Conservation (phyloP, 2,329 filamentous ascomycete genomes). For the Geosmithia putterillii region DNA sequence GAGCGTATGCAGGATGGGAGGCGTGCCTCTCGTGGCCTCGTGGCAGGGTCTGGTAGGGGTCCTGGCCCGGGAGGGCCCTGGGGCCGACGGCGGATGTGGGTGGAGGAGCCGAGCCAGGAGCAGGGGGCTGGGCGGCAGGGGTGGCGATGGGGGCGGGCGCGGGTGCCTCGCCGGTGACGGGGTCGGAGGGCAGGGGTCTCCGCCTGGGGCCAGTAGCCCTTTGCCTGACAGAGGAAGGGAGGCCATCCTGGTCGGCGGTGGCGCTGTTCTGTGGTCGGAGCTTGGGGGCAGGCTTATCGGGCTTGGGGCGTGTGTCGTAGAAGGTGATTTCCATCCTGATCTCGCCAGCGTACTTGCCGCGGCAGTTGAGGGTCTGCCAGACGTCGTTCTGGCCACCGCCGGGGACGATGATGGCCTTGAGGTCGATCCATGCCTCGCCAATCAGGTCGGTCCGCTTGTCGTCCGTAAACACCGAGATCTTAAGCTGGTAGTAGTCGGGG, state of each 20-base stretch:
- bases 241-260: slow-evolving; percentile 22
- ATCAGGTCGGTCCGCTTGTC: slow-evolving; percentile 97
- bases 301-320: slow-evolving; percentile 80
- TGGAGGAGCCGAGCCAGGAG: slow-evolving; percentile 1
- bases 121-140: slow-evolving; percentile 15
- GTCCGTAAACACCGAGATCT: slow-evolving; percentile 93
- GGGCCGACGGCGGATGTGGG: not conserved
- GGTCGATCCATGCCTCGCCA: slow-evolving; percentile 81
- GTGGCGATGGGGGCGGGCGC: slow-evolving; percentile 14
- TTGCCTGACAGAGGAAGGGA: slow-evolving; percentile 27
- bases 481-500: slow-evolving; percentile 89
- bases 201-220: slow-evolving; percentile 57
- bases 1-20: slow-evolving; percentile 25
- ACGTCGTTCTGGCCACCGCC: slow-evolving; percentile 90
- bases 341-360: slow-evolving; percentile 91
- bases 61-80: slow-evolving; percentile 19
- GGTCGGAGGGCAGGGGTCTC: slow-evolving; percentile 72
- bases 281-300: slow-evolving; percentile 54
- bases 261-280: slow-evolving; percentile 26
- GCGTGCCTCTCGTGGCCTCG: slow-evolving; percentile 30
- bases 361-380: slow-evolving; percentile 81
- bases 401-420: slow-evolving; percentile 66
- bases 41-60: slow-evolving; percentile 32
- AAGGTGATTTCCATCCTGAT: slow-evolving; percentile 91
- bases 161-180: slow-evolving; percentile 42